A percentile compares a stretch with the other conserved stretches of the same genome.
phyloP scores from a whole-genome alignment of 139 green algal species.

The Gonium pectorale region DNA sequence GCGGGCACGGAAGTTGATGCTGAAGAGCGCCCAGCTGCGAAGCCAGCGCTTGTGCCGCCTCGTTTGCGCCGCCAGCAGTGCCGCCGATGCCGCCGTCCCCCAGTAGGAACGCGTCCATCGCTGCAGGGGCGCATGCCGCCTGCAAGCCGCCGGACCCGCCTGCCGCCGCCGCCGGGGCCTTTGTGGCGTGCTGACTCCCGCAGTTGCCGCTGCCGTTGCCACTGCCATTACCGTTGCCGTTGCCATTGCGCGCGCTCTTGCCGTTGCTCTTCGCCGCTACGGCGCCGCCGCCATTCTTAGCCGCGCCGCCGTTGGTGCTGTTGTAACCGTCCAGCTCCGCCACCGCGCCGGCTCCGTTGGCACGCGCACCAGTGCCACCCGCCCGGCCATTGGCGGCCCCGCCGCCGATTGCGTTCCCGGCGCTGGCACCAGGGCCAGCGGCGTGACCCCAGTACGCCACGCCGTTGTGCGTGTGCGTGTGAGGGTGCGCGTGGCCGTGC shows the following conservation, averaged over 20 bases:
- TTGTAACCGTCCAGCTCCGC: not conserved
- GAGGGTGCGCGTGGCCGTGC: not conserved
- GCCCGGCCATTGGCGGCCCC: not conserved
- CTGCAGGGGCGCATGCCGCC: too few species aligned
- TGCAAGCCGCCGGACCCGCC: too few species aligned
- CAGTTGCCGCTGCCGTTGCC: not conserved
- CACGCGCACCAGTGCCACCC: not conserved
- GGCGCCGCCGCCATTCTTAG: not conserved
- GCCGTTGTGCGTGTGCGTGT: slow-evolving; percentile 6
- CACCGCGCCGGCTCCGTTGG: not conserved
- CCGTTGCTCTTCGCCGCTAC: not conserved
- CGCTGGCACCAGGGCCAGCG: too few species aligned
- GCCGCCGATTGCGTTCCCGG: not conserved
- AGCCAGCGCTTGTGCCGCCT: too few species aligned
- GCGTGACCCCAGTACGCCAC: not conserved
- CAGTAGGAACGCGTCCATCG: too few species aligned
- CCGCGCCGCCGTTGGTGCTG: slow-evolving; percentile 13
- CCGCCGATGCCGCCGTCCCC: too few species aligned
- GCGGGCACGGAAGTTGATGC: too few species aligned
- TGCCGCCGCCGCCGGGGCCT: not conserved
- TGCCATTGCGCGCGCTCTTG: slow-evolving; percentile 11
- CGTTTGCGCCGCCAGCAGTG: too few species aligned
- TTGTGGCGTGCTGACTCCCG: not conserved
- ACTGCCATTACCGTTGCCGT: not conserved
- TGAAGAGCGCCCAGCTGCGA: too few species aligned